Conservation (phyloP, 768 basidiomycete species). For the Mrakia gelida region DNA sequence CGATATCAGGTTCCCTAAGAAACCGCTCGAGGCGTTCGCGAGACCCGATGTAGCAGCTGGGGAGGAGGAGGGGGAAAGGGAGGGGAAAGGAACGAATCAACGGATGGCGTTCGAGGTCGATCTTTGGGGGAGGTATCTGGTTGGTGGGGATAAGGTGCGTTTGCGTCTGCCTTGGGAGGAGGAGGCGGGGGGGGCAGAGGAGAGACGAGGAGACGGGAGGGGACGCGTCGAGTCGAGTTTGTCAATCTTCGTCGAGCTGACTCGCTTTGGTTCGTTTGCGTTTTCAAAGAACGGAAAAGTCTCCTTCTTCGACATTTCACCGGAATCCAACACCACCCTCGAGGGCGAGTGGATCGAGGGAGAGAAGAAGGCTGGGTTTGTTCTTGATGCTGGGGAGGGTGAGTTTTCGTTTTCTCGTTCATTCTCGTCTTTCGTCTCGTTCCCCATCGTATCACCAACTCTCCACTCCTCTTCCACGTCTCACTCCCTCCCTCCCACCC, state of each 20-base stretch:
- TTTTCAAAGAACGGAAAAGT: conserved; percentile 56
- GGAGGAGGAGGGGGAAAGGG: conserved; percentile 42
- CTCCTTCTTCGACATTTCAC: conserved; percentile 52
- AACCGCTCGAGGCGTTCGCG: conserved; percentile 42
- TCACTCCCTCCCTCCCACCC: not conserved
- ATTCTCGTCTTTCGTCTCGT: not conserved
- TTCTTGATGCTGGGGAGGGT: not conserved
- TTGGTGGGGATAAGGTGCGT: conserved; percentile 65
- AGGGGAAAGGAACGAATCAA: conserved; percentile 61
- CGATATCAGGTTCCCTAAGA: conserved; percentile 64
- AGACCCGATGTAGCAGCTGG: conserved; percentile 32
- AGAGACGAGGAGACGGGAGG: not conserved
- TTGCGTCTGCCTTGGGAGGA: not conserved
- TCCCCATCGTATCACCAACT: not conserved
- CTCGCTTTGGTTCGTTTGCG: conserved; percentile 5
- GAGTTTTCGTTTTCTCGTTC: not conserved
- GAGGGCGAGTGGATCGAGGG: not conserved
- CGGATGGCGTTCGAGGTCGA: conserved; percentile 74
- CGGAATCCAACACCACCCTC: not conserved
- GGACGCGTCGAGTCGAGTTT: not conserved
- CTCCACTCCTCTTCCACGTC: not conserved
- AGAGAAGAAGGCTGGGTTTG: conserved; percentile 7
- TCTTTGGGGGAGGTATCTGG: conserved; percentile 58
- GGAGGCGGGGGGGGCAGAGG: not conserved
- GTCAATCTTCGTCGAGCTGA: not conserved